phyloP scores from a whole-genome alignment of 108 stramenopile species.

The Fragilaria radians region DNA sequence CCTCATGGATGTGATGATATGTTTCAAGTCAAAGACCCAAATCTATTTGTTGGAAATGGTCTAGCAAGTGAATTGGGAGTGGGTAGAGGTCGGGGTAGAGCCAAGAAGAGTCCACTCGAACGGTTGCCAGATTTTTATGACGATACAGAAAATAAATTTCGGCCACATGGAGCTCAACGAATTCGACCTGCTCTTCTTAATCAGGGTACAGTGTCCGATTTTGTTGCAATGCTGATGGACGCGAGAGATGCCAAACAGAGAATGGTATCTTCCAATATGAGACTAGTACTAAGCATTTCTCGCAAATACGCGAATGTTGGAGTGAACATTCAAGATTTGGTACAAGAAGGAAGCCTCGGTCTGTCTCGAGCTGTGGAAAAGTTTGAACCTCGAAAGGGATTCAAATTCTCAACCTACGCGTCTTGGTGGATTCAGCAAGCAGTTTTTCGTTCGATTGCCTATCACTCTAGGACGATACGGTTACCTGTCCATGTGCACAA shows the following conservation, averaged over 20 bases:
- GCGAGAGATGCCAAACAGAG: constrained; percentile 76
- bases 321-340: constrained; percentile 72
- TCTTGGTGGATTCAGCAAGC: constrained; percentile 93
- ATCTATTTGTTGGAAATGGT: constrained; percentile 83
- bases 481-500: constrained; percentile 98
- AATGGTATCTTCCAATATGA: constrained; percentile 92
- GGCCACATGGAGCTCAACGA: constrained; percentile 16
- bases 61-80: constrained; percentile 50
- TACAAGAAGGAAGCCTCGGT: constrained; percentile 87
- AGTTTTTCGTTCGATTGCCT: constrained; percentile 85
- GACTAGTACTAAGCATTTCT: constrained; percentile 90
- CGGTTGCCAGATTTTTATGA: constrained; percentile 53
- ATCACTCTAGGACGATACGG: constrained; percentile 90
- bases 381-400: constrained; percentile 83
- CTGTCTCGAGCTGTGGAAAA: constrained; percentile 82
- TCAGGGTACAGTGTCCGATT: constrained; percentile 56
- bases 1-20: constrained; percentile 44
- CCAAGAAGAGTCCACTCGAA: constrained; percentile 54
- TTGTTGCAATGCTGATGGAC: constrained; percentile 69
- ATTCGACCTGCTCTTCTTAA: constrained; percentile 26
- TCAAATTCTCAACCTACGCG: constrained; percentile 90
- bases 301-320: constrained; percentile 82
- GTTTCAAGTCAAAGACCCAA: constrained; percentile 57
- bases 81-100: constrained; percentile 72
- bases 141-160: constrained; percentile 26